Percentiles rank a stretch among this genome's conserved stretches.
These are phyloP conservation scores for Parsonsia alboflavescens DNA, from an alignment of 257 asterid species.

Conservation along the genomic window DNA sequence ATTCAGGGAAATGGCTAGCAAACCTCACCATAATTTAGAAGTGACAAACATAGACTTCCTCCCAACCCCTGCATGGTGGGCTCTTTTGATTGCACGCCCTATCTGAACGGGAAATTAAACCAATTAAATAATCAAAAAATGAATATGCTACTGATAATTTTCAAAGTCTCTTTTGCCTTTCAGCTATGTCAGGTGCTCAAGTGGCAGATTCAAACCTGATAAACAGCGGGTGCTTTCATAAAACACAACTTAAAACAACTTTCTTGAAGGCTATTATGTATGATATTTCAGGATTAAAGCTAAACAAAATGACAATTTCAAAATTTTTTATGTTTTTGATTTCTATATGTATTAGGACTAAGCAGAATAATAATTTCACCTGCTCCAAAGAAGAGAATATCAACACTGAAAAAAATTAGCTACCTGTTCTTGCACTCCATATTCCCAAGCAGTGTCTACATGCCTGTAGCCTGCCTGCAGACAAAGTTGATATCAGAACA, in stretches of 20 bases:
- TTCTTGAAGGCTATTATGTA: no score
- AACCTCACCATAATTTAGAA: slow-evolving; percentile 55
- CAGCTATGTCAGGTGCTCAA: not conserved
- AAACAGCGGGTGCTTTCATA: not conserved
- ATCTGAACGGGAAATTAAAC: slow-evolving; percentile 25
- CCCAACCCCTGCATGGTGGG: slow-evolving; percentile 60
- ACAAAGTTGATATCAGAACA: not conserved
- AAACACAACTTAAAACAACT: no score
- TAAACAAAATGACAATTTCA: no score
- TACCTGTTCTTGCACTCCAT: slow-evolving; percentile 54
- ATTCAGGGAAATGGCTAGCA: not conserved
- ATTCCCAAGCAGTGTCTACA: slow-evolving; percentile 56
- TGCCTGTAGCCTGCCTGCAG: slow-evolving; percentile 76
- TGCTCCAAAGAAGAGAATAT: not conserved
- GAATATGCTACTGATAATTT: not conserved
- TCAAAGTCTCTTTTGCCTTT: not conserved
- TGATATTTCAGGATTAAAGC: no score
- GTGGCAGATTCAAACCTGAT: not conserved
- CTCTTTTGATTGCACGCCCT: slow-evolving; percentile 51
- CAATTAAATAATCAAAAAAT: not conserved
- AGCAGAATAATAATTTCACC: not conserved
- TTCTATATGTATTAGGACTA: no score
- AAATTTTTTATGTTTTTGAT: no score
- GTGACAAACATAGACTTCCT: slow-evolving; percentile 47
- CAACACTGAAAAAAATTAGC: not conserved